Evolutionary conservation across 805 yeast species (phyloP), one percentile per base, ranked within the genome.

Genomic region (Lachancea dasiensis): DNA sequence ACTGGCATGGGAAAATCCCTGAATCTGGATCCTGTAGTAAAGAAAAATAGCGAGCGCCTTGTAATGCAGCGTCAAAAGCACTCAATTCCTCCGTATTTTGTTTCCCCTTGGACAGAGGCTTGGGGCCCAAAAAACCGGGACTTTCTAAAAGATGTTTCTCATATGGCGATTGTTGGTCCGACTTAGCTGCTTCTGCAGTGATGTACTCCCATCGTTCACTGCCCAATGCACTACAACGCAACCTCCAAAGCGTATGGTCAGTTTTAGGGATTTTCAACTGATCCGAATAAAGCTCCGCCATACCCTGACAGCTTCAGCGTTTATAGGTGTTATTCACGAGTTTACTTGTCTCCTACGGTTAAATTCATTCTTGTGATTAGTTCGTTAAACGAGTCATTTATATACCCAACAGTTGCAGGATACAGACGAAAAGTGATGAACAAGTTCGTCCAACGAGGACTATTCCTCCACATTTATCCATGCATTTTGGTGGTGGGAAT

Each of bases 1-100:
- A 92, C 56, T 86, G 95, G 51, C 82, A 77, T 1, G 97, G 96
- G 63, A 90, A 85, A 6, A 79, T 76, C 0, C 98, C 99, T n/a
- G 80, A 73, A 1, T 65, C 60, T 18, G 33, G 33, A 70, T 83
- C 90, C 56, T 92, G 97, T n/a, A 90, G 51, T 6, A 68, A 54
- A 20, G 72, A 54, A 37, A 85, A 73, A 52, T 85, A 87, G 2
- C 72, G 67, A 3, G 89, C 90, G 15, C 90, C 92, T 46, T 83
- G 80, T 28, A 68, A 58, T 1, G 89, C 81, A 3, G 94, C 75
- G 30, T 80, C 78, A 23, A 60, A 57, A 0, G 86, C 75, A 0
- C 71, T 67, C 33, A 62, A 38, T 14, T 40, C 31, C 8, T 34
- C 33, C 5, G 50, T 44, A 15, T n/a, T n/a, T n/a, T n/a, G n/a